Base-by-base conservation (phyloP, 1,139 yeast species). In the Yamadazyma trypodendri region DNA sequence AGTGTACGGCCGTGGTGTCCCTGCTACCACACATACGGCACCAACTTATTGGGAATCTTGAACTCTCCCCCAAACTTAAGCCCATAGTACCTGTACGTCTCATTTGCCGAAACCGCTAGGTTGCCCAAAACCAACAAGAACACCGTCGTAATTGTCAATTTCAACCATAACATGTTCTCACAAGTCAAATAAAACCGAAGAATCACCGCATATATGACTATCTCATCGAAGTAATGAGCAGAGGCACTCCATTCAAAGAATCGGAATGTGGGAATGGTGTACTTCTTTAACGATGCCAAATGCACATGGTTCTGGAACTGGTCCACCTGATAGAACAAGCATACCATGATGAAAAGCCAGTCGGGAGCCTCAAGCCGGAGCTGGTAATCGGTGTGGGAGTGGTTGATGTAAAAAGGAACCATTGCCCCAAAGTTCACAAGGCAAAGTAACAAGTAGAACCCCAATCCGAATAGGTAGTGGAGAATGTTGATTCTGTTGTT, bases 181-280 rank as follows among this genome's bases (percentile, higher is more conserved):
- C 55, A 43, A 17, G 43, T 43, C 6, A 49, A 21, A 27, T 56
- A 43, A 11, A 65, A 45, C 6, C 56, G 38, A 3, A 58, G 44
- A 8, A 68, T 41, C 1, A 77, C 54, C 0, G 68, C 33, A 51
- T 90, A 90, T 14, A 89, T 74, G 21, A 75, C 40, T 2, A 86
- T 63, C 54, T 90, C 97, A 49, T 84, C 85, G 13, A 83, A 65
- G 51, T 89, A 90, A 57, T 90, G 97, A 0, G 97, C 90, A 50
- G 89, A 82, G 10, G 84, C 72, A 2, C 77, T 69, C 11, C 53
- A 51, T 28, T 58, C 58, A 56, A 87, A 83, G 34, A 79, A 52
- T 2, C 81, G 71, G 28, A 58, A 58, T 0, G 55, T 53, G 0
- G 97, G 97, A 24, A 77, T 54, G 0, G 81, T 65, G 58, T 90